Conservation (phyloP, 495 filamentous ascomycete species). For the Neurospora sp. region DNA sequence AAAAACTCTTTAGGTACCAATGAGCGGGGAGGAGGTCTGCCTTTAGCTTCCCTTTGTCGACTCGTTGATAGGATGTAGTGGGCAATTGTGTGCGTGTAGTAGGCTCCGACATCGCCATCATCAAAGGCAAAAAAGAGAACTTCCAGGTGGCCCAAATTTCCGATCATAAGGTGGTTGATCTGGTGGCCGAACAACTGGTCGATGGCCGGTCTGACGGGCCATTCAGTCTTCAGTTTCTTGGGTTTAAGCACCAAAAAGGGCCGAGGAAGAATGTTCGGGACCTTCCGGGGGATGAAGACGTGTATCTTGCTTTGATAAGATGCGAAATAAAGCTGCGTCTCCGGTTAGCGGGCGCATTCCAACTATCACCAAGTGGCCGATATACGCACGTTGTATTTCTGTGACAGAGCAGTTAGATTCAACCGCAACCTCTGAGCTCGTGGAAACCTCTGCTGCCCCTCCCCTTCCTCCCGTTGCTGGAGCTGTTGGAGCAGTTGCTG, state of each 20-base stretch:
- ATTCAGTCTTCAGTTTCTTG: slow-evolving; percentile 33
- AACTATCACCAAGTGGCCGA: neutral
- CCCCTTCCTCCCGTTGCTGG: slow-evolving; percentile 2
- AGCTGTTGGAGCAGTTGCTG: neutral
- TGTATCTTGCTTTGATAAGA: slow-evolving; percentile 64
- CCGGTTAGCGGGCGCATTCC: slow-evolving; percentile 1
- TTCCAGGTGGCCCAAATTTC: slow-evolving; percentile 72
- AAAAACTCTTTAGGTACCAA: slow-evolving; percentile 47
- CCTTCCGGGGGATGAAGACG: slow-evolving; percentile 61
- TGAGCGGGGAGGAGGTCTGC: neutral
- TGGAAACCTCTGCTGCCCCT: slow-evolving; percentile 14
- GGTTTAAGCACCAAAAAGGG: slow-evolving; percentile 61
- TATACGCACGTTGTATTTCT: slow-evolving; percentile 32
- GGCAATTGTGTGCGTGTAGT: slow-evolving; percentile 48
- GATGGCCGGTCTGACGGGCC: slow-evolving; percentile 43
- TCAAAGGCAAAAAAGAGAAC: slow-evolving; percentile 68
- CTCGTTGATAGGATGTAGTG: slow-evolving; percentile 7
- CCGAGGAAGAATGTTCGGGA: slow-evolving; percentile 45
- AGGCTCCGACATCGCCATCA: slow-evolving; percentile 81
- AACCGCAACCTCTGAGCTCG: slow-evolving; percentile 27
- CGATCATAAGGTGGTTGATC: slow-evolving; percentile 70
- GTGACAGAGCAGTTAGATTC: slow-evolving; percentile 42
- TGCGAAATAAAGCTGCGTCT: slow-evolving; percentile 54
- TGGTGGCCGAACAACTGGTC: slow-evolving; percentile 51
- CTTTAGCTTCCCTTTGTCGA: neutral